These are phyloP conservation scores for Tylopilus felleus DNA, from an alignment of 768 basidiomycete genomes.

Conservation along the genomic window DNA sequence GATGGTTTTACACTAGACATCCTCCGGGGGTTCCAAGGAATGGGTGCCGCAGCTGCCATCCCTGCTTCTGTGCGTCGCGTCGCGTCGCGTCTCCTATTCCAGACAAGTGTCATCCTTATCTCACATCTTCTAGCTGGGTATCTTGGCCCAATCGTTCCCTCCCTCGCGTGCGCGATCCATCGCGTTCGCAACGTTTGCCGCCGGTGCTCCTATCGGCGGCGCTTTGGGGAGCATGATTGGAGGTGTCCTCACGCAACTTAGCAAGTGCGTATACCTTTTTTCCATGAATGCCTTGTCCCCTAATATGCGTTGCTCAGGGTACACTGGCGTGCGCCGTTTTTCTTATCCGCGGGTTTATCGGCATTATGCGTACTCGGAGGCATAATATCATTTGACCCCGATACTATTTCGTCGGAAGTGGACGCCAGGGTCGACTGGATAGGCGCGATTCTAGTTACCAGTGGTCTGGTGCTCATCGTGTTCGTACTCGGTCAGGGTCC, in stretches of 20 bases:
- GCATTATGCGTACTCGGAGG: conserved; percentile 52
- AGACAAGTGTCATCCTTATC: not conserved
- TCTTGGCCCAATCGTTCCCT: conserved; percentile 77
- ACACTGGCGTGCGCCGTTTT: conserved; percentile 38
- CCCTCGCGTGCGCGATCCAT: conserved; percentile 60
- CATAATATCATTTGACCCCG: conserved; percentile 57
- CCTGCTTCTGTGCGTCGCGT: conserved; percentile 57
- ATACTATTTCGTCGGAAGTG: conserved; percentile 38
- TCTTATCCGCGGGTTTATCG: conserved; percentile 55
- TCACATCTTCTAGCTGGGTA: conserved; percentile 55
- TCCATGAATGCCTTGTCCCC: not conserved
- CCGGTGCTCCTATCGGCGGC: conserved; percentile 80
- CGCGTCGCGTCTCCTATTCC: not conserved
- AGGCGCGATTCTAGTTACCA: conserved; percentile 62
- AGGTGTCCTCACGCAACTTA: conserved; percentile 61
- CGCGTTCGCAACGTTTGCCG: conserved; percentile 81
- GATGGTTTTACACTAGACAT: conserved; percentile 62
- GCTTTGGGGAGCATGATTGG: conserved; percentile 68
- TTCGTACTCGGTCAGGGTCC: conserved; percentile 71
- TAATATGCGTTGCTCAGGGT: conserved; percentile 7
- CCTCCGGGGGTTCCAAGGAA: conserved; percentile 73
- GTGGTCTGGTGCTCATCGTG: conserved; percentile 64
- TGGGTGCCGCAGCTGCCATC: conserved; percentile 71
- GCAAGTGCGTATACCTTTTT: conserved; percentile 26
- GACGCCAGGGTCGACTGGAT: conserved; percentile 70